These are phyloP conservation scores for Pseudocercospora crystallina DNA, from an alignment of 2,329 filamentous ascomycete species.

Conservation along the genomic window DNA sequence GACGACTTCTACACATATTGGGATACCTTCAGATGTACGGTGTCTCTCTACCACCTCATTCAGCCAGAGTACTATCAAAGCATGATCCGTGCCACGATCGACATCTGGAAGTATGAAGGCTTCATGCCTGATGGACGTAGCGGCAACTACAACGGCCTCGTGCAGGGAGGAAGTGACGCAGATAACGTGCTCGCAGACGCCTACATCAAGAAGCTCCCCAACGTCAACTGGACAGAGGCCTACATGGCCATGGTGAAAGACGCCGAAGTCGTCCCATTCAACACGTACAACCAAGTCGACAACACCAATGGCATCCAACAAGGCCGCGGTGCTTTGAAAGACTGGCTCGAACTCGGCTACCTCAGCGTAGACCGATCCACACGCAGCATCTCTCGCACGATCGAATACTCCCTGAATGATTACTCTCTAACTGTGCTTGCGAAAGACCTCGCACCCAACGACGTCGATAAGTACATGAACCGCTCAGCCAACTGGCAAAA, in stretches of 20 bases:
- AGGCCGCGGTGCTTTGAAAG: constrained; percentile 43
- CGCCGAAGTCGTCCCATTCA: constrained; percentile 34
- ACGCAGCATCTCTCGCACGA: constrained; percentile 41
- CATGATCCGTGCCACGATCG: constrained; percentile 65
- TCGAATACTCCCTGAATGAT: constrained; percentile 47
- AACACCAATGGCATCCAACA: constrained; percentile 41
- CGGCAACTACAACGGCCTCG: constrained; percentile 37
- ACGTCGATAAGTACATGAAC: constrained; percentile 40
- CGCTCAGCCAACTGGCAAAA: constrained; percentile 44
- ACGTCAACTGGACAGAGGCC: constrained; percentile 36
- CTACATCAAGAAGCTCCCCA: constrained; percentile 35
- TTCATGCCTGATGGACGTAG: constrained; percentile 38
- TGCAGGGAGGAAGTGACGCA: constrained; percentile 38
- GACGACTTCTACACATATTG: constrained; percentile 38
- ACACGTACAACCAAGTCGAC: constrained; percentile 32
- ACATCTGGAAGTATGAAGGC: constrained; percentile 55
- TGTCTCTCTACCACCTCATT: constrained; percentile 63
- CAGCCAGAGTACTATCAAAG: constrained; percentile 64
- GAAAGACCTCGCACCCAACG: constrained; percentile 40
- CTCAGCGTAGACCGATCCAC: constrained; percentile 39
- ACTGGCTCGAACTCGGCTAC: constrained; percentile 46
- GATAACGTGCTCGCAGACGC: constrained; percentile 38
- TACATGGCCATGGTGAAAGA: constrained; percentile 38
- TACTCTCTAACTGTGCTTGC: constrained; percentile 45
- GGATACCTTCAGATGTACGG: constrained; percentile 62